These are phyloP conservation scores for Atkinsonella texensis DNA, from an alignment of 2,329 filamentous ascomycete species.

Conservation along the genomic window DNA sequence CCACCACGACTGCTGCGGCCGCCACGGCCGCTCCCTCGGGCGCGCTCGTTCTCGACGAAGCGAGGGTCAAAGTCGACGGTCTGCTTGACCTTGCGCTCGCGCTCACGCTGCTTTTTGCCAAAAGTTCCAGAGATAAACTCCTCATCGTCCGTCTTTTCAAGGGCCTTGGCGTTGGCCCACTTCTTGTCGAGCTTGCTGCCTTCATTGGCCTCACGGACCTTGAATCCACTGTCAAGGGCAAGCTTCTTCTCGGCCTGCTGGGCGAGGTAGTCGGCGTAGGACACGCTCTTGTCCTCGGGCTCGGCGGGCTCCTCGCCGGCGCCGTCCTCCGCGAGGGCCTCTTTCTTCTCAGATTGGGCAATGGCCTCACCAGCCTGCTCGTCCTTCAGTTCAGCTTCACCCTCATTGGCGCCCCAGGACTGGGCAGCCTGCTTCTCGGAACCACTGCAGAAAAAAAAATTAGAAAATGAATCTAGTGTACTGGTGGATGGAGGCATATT, in stretches of 20 bases:
- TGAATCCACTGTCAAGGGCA: slow-evolving; percentile 49
- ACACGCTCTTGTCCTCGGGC: slow-evolving; percentile 78
- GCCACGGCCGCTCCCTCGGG: slow-evolving; percentile 39
- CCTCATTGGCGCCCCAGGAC: slow-evolving; percentile 78
- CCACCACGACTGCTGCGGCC: slow-evolving; percentile 41
- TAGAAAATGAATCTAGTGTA: slow-evolving; percentile 7
- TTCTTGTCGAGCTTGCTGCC: slow-evolving; percentile 81
- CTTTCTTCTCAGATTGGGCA: slow-evolving; percentile 73
- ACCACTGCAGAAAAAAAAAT: slow-evolving; percentile 38
- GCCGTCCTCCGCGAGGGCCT: slow-evolving; percentile 42
- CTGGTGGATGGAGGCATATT: background rate
- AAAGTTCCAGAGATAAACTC: slow-evolving; percentile 64
- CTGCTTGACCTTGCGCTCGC: slow-evolving; percentile 87
- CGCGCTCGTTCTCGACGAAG: slow-evolving; percentile 58
- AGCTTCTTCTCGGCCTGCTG: slow-evolving; percentile 62
- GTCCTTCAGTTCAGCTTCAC: slow-evolving; percentile 75
- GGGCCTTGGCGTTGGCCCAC: slow-evolving; percentile 73
- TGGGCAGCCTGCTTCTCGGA: slow-evolving; percentile 80
- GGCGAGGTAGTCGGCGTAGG: slow-evolving; percentile 78
- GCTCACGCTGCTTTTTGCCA: slow-evolving; percentile 74
- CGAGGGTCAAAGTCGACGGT: slow-evolving; percentile 79
- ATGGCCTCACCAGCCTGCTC: slow-evolving; percentile 87
- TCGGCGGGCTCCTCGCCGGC: slow-evolving; percentile 39
- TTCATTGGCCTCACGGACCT: slow-evolving; percentile 86
- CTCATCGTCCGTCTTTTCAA: slow-evolving; percentile 54